Evolutionary conservation across 129 eudicot species (phyloP).

Genomic region (Artemisia argyi): DNA sequence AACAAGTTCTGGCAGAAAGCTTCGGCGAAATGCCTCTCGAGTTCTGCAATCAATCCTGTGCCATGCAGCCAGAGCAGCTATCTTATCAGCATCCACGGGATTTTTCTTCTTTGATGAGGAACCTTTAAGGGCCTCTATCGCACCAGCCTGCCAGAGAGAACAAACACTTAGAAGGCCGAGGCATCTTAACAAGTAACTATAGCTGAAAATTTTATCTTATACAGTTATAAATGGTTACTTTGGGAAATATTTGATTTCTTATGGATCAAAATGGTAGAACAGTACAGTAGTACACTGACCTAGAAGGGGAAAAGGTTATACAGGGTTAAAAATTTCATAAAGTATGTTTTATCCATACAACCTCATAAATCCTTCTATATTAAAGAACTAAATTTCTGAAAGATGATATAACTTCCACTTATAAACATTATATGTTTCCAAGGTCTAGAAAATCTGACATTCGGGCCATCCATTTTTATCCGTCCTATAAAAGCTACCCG

Average conservation of each 20-base stretch:
- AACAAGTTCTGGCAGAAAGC: constrained; percentile 70
- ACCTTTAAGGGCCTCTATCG: constrained; percentile 51
- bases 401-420: background rate
- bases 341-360: background rate
- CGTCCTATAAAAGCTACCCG: background rate
- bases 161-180: background rate
- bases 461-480: too few relatives aligned
- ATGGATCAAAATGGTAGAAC: background rate
- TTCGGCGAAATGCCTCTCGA: constrained; percentile 88
- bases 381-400: background rate
- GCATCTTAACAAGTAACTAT: background rate
- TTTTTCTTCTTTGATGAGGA: constrained; percentile 51
- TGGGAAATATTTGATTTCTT: background rate
- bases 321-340: background rate
- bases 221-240: background rate
- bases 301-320: background rate
- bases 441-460: background rate
- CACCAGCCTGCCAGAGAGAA: constrained; percentile 47
- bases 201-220: background rate
- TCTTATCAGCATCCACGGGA: constrained; percentile 69
- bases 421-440: background rate
- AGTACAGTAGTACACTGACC: background rate
- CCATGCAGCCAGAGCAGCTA: constrained; percentile 87
- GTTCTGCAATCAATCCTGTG: constrained; percentile 85
- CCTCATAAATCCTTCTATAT: constrained; percentile 1